phyloP scores from a whole-genome alignment of 306 rosid genomes.

The Luffa acutangula region DNA sequence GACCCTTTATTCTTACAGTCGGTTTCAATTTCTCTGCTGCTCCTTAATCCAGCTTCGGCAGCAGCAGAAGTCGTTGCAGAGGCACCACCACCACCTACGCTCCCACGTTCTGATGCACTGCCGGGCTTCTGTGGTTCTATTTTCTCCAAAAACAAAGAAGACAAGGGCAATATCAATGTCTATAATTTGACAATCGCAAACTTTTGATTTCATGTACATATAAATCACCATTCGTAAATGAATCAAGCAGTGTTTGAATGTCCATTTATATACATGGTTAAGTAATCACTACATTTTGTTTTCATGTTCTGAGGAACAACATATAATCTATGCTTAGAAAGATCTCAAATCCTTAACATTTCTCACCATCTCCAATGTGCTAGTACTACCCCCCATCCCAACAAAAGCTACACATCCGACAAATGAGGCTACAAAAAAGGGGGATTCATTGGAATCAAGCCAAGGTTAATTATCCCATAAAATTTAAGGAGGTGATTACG shows the following conservation, averaged over 20 bases:
- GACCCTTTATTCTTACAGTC: slow-evolving; percentile 9
- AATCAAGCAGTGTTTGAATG: not conserved
- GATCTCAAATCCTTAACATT: not conserved
- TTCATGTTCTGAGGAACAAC: not conserved
- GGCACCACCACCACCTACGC: not conserved
- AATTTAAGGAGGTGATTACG: not conserved
- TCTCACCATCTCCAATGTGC: too few species aligned
- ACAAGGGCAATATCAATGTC: not conserved
- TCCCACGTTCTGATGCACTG: not conserved
- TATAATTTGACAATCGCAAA: not conserved
- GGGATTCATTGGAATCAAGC: not conserved
- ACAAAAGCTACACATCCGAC: not conserved
- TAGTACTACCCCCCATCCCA: not conserved
- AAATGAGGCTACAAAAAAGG: not conserved
- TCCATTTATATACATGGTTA: not conserved
- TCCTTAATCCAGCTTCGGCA: not conserved
- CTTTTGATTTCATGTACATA: not conserved
- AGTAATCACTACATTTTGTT: not conserved
- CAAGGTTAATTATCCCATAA: not conserved
- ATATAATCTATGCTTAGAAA: not conserved
- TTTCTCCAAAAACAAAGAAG: not conserved
- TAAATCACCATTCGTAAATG: not conserved
- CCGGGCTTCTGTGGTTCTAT: slow-evolving; percentile 2
- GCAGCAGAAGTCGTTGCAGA: not conserved
- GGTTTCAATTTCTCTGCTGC: not conserved